These are phyloP conservation scores for Rubia peregrina DNA, from an alignment of 305 asterid species.

Conservation along the genomic window DNA sequence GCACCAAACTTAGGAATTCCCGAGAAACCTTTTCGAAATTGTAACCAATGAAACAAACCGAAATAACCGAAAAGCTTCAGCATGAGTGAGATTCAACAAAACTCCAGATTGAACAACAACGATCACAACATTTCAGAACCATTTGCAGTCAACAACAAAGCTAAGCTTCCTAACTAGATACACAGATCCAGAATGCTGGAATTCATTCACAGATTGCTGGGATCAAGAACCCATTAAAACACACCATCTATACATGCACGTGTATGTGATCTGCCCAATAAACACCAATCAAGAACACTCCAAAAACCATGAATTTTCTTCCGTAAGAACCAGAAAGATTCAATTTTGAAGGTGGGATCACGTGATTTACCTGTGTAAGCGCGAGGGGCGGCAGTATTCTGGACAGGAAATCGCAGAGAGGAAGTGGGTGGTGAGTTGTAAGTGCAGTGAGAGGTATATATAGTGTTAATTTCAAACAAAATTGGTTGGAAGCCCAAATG, in stretches of 20 bases:
- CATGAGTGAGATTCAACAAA: not conserved
- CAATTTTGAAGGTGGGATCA: not conserved
- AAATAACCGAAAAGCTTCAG: not conserved
- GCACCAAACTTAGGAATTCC: not conserved
- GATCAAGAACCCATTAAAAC: not conserved
- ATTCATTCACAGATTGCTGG: not conserved
- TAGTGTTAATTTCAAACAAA: not conserved
- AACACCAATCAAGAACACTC: not conserved
- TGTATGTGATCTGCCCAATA: constrained; percentile 4
- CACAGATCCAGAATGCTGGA: not conserved
- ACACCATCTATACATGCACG: not conserved
- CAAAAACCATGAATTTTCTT: not conserved
- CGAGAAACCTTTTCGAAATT: not conserved
- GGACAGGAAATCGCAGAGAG: not conserved
- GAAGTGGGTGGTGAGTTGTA: not conserved
- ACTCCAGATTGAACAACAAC: too few relatives aligned
- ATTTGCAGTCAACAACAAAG: not conserved
- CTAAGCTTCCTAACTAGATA: not conserved
- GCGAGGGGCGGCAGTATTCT: not conserved
- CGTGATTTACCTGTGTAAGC: not conserved
- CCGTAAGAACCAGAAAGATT: not conserved
- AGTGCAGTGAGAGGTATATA: not conserved
- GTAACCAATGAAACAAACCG: not conserved
- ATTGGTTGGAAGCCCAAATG: not conserved
- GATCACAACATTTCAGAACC: not conserved